Conservation (phyloP, 2,329 filamentous ascomycete species). For the Ceratocystis ficicola region DNA sequence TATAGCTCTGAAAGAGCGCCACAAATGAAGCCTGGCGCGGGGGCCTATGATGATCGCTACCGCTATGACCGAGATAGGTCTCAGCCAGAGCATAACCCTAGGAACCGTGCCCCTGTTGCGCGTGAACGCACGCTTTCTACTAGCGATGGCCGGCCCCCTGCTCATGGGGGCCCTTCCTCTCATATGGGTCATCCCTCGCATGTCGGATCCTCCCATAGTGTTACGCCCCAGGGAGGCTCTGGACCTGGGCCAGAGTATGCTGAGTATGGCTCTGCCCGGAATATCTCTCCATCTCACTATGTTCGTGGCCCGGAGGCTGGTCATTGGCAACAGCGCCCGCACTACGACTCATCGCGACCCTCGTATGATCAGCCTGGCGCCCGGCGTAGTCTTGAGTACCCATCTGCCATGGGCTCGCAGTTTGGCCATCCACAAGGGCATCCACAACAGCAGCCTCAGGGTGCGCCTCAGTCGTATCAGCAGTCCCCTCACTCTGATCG, state of each 20-base stretch:
- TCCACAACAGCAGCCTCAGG: neutral
- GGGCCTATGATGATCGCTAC: constrained; percentile 43
- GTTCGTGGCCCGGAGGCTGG: constrained; percentile 15
- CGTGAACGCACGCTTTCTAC: constrained; percentile 16
- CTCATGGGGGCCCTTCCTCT: constrained; percentile 9
- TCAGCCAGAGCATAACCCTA: constrained; percentile 13
- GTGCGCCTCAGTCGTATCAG: constrained; percentile 30
- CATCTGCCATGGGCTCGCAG: constrained; percentile 30
- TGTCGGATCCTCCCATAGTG: neutral
- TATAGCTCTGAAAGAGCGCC: constrained; percentile 43
- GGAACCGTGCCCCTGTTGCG: constrained; percentile 5
- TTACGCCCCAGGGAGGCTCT: neutral
- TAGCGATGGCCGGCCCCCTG: constrained; percentile 7
- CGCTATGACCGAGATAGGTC: constrained; percentile 32
- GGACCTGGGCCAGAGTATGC: neutral
- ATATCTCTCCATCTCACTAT: constrained; percentile 16
- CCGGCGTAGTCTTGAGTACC: constrained; percentile 16
- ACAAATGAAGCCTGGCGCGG: constrained; percentile 29
- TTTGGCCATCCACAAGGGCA: constrained; percentile 28
- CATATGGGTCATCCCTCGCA: neutral
- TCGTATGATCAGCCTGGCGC: constrained; percentile 35
- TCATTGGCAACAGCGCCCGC: constrained; percentile 22
- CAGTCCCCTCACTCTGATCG: constrained; percentile 28
- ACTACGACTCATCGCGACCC: constrained; percentile 34
- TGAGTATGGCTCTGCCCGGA: constrained; percentile 20